Percentiles rank a stretch among this genome's conserved stretches.
Conservation (phyloP, 768 basidiomycete species). For the Xerocomellus dryophilus region DNA sequence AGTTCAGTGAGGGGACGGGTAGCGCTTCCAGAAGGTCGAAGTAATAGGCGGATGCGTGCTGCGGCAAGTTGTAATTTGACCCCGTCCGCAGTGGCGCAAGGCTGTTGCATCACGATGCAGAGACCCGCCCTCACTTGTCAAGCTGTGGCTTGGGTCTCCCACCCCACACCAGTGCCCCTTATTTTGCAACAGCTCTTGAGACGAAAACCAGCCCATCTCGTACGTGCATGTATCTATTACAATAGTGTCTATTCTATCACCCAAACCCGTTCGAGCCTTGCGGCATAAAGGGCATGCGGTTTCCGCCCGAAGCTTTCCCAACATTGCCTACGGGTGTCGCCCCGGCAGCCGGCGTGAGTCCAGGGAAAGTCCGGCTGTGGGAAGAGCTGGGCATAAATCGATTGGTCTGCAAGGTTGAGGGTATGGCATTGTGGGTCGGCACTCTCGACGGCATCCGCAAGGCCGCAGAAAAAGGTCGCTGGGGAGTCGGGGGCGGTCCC, state of each 20-base stretch:
- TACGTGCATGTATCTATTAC: constrained; percentile 2
- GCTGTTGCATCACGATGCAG: constrained; percentile 2
- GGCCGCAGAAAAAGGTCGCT: constrained; percentile 27
- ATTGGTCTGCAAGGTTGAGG: constrained; percentile 24
- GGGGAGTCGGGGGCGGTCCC: constrained; percentile 56
- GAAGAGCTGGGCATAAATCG: constrained; percentile 32
- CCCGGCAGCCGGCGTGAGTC: constrained; percentile 17
- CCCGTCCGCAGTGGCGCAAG: constrained; percentile 5
- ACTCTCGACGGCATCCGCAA: constrained; percentile 28
- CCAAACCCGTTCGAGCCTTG: constrained; percentile 33
- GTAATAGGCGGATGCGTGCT: constrained; percentile 13
- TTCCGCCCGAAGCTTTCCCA: constrained; percentile 33
- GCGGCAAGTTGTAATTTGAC: constrained; percentile 11
- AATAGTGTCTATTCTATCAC: constrained; percentile 11
- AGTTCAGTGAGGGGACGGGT: neutral
- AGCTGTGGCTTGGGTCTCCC: neutral
- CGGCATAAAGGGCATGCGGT: constrained; percentile 55
- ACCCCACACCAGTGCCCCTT: neutral
- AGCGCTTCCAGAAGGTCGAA: neutral
- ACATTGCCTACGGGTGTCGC: constrained; percentile 3
- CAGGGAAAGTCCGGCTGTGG: constrained; percentile 20
- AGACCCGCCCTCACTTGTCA: neutral
- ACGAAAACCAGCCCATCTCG: neutral
- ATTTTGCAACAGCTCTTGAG: neutral
- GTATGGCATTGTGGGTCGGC: constrained; percentile 13